Evolutionary conservation across 2,329 filamentous ascomycete genomes (phyloP).

Genomic region (Pseudopithomyces chartarum): DNA sequence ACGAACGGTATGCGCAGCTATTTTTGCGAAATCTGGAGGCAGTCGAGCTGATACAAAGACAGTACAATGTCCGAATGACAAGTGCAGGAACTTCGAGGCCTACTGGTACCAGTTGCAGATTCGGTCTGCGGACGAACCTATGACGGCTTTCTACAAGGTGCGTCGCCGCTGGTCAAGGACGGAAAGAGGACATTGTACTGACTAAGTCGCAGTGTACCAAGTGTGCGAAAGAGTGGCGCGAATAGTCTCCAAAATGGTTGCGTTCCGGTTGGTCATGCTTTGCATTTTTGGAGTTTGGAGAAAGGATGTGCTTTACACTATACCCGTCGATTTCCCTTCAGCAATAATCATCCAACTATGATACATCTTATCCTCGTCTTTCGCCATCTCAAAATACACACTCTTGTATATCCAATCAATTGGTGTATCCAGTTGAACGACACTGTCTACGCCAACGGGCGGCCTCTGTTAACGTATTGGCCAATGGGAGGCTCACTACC

Average conservation of each 20-base stretch:
- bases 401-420: background rate
- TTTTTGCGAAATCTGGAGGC: background rate
- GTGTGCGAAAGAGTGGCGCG: conserved; percentile 52
- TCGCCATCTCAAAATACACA: background rate
- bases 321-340: background rate
- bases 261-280: background rate
- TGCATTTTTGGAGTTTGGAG: conserved; percentile 8
- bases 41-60: background rate
- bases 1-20: conserved; percentile 57
- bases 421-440: background rate
- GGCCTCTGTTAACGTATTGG: background rate
- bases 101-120: conserved; percentile 98
- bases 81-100: conserved; percentile 81
- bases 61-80: conserved; percentile 82
- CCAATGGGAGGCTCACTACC: background rate
- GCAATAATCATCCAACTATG: background rate
- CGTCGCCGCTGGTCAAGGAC: conserved; percentile 17
- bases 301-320: conserved; percentile 6
- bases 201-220: conserved; percentile 43
- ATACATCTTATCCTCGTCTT: background rate
- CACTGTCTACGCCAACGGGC: background rate
- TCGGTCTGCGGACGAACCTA: conserved; percentile 95
- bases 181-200: background rate
- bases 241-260: conserved; percentile 22
- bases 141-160: conserved; percentile 95